Evolutionary conservation across 202 grass and related monocot genomes (phyloP).

Genomic region (Zizania palustris): DNA sequence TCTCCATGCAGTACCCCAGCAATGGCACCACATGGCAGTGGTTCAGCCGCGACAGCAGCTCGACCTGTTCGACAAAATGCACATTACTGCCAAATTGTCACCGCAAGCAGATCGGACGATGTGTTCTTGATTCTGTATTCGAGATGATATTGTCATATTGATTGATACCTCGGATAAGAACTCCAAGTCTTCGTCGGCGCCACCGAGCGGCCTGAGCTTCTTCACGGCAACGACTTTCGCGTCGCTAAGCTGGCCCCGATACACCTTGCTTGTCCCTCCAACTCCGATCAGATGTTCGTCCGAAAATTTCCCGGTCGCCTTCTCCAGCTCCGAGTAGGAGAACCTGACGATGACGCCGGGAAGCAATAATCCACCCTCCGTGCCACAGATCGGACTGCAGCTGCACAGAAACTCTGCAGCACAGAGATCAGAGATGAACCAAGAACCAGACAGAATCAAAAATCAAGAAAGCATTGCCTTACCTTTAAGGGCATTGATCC

Average conservation of each 20-base stretch:
- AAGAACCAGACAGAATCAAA: background rate
- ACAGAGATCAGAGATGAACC: background rate
- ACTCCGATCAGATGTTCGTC: constrained; percentile 68
- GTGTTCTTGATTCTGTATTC: background rate
- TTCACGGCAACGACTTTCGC: constrained; percentile 80
- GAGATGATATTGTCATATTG: background rate
- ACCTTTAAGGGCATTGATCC: constrained; percentile 60
- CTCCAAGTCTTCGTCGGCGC: constrained; percentile 66
- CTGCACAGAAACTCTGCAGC: constrained; percentile 57
- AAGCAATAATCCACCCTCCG: constrained; percentile 41
- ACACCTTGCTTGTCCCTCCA: constrained; percentile 85
- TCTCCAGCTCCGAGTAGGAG: constrained; percentile 69
- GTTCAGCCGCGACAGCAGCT: constrained; percentile 90
- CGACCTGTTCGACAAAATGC: constrained; percentile 57
- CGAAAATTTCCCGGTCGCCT: constrained; percentile 77
- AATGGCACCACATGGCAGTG: constrained; percentile 90
- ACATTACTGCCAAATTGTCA: background rate
- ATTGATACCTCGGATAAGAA: constrained; percentile 95
- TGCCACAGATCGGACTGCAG: constrained; percentile 42
- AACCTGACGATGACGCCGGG: constrained; percentile 69
- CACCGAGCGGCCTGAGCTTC: constrained; percentile 74
- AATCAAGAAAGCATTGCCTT: background rate
- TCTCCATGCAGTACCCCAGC: constrained; percentile 92
- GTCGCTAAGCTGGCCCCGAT: constrained; percentile 68
- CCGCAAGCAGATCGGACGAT: background rate